phyloP scores from a whole-genome alignment of 192 early-diverging fungal genomes.

The Mortierella claussenii region DNA sequence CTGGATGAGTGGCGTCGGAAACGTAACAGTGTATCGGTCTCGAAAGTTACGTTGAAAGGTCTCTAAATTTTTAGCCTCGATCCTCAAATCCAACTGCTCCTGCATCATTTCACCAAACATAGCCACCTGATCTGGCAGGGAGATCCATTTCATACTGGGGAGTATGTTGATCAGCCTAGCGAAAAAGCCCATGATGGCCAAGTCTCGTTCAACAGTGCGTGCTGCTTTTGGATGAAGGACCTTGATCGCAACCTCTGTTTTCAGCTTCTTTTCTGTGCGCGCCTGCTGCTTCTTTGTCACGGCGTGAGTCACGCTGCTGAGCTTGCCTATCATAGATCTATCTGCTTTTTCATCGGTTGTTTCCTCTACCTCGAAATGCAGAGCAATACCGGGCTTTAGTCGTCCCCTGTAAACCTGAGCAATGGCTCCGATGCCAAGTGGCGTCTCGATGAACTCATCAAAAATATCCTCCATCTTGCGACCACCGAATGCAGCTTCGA shows the following conservation, averaged over 20 bases:
- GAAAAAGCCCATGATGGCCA: constrained; percentile 82
- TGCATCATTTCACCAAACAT: constrained; percentile 95
- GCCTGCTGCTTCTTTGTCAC: constrained; percentile 8
- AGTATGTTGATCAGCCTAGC: constrained; percentile 73
- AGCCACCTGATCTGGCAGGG: constrained; percentile 87
- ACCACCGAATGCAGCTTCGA: constrained; percentile 75
- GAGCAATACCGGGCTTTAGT: constrained; percentile 45
- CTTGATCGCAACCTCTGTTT: constrained; percentile 83
- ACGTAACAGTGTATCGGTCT: constrained; percentile 62
- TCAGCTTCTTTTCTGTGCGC: constrained; percentile 35
- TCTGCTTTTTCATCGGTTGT: constrained; percentile 12
- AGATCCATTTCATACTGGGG: constrained; percentile 87
- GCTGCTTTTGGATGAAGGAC: constrained; percentile 88
- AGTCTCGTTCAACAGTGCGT: constrained; percentile 75
- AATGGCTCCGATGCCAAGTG: constrained; percentile 94
- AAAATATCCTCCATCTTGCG: constrained; percentile 79
- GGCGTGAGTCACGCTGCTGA: constrained; percentile 16
- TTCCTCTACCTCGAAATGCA: constrained; percentile 46
- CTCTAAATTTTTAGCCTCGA: constrained; percentile 80
- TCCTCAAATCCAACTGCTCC: constrained; percentile 85
- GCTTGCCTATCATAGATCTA: constrained; percentile 42
- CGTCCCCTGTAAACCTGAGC: constrained; percentile 80
- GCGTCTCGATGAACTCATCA: constrained; percentile 75
- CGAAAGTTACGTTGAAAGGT: constrained; percentile 70
- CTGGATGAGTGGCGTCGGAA: constrained; percentile 73